Percentiles rank a stretch among this genome's conserved stretches.
Evolutionary conservation across 768 basidiomycete genomes (phyloP).

Genomic region (Dendrothele bispora): DNA sequence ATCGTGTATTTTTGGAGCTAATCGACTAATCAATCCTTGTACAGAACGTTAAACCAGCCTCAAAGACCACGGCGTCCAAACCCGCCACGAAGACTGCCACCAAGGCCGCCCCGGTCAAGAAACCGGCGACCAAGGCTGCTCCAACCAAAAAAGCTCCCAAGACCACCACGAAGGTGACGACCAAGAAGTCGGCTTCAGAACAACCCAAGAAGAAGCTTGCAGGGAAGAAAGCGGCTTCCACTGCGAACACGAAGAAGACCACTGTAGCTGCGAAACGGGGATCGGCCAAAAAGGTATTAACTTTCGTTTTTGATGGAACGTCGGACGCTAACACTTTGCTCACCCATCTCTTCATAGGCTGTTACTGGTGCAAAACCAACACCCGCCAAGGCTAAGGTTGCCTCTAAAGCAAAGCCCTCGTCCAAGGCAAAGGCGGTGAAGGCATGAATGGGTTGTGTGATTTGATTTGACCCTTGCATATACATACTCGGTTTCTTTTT

Average conservation of each 20-base stretch:
- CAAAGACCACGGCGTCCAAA: conserved; percentile 33
- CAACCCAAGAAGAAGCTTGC: conserved; percentile 15
- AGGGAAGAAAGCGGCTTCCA: conserved; percentile 36
- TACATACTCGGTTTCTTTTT: conserved; percentile 5
- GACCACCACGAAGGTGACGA: conserved; percentile 22
- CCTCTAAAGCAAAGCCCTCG: conserved; percentile 33
- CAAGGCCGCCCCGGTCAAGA: conserved; percentile 33
- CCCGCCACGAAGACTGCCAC: conserved; percentile 21
- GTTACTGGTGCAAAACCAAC: conserved; percentile 49
- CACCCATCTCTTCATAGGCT: conserved; percentile 35
- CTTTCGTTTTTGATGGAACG: background rate
- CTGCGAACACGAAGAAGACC: conserved; percentile 46
- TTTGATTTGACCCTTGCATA: too few relatives aligned
- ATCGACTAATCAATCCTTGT: conserved; percentile 4
- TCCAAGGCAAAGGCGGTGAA: conserved; percentile 32
- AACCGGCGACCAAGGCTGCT: conserved; percentile 26
- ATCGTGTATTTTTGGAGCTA: too few relatives aligned
- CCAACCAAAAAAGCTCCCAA: conserved; percentile 30
- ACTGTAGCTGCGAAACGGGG: conserved; percentile 45
- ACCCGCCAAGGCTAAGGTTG: conserved; percentile 39
- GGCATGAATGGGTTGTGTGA: conserved; percentile 5
- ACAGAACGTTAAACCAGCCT: conserved; percentile 49
- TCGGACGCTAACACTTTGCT: background rate
- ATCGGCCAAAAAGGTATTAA: conserved; percentile 60
- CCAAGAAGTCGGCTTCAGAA: conserved; percentile 24